Base-by-base conservation (phyloP, 352 stramenopile species). In the Phytophthora crassamura region DNA sequence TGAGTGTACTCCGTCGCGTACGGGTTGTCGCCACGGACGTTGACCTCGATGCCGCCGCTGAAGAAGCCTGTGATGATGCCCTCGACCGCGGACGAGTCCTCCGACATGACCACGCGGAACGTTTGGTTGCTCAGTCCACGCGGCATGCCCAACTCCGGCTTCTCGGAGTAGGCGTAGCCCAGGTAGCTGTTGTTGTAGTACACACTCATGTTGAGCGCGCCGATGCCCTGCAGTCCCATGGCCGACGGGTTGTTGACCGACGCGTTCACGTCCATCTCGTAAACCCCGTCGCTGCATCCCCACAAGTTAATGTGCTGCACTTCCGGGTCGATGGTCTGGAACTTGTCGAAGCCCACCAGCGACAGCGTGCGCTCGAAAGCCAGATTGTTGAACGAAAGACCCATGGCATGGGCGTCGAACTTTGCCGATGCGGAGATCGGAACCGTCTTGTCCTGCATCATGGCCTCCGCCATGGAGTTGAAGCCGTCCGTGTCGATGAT, bases 131-230 rank as follows among this genome's bases (percentile, higher is more conserved):
- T 79, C 22, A 60, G 5, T 0, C 82, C 82, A 35, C 82, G 74
- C 32, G 78, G 76, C 47, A 87, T 64, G 4, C 78, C 78, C 11
- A 78, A 46, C 28, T 78, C 60, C 11, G 78, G 69, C 12, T 80
- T 61, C n/a, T 54, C 36, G 18, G 80, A 86, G n/a, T 82, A 47
- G 1, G 77, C 77, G 60, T 84, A 88, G 28, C 82, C 82, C 15
- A 91, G 56, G 68, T 86, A 91, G 33, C 78, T 69, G 28, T 75
- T 49, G 7, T 77, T 67, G 66, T 82, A 88, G 72, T 88, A 89
- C 14, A 90, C 64, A 18, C 68, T 89, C 60, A 91, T 67, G 64
- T 91, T 91, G 54, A 91, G 77, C 25, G 69, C 59, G 30, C 79
- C 83, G 16, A 91, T 75, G 39, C 81, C 75, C 36, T 83, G 59